Conservation (phyloP, 2,329 filamentous ascomycete species). For the Colletotrichum coccodes region DNA sequence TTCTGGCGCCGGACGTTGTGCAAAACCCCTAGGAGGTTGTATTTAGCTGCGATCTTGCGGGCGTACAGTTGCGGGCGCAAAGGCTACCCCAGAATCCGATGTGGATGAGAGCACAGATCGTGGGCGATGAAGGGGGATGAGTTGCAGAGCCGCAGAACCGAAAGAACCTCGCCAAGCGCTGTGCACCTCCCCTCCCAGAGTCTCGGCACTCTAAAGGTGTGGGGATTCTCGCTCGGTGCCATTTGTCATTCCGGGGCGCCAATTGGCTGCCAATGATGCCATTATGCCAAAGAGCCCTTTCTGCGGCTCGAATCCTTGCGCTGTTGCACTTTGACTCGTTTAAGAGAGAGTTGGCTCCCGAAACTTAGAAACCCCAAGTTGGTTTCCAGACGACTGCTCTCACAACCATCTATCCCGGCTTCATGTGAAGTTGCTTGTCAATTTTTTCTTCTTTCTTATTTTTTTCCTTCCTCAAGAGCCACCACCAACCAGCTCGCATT, state of each 20-base stretch:
- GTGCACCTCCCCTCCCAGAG: not conserved
- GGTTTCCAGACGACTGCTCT: not conserved
- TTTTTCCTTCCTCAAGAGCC: not conserved
- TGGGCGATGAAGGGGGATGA: not conserved
- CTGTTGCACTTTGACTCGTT: constrained; percentile 1
- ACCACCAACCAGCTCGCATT: not conserved
- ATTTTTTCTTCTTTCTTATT: not conserved
- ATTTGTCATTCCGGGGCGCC: constrained; percentile 20
- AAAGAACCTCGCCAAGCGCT: not conserved
- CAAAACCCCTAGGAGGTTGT: not conserved
- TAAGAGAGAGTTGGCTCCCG: not conserved
- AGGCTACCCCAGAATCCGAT: constrained; percentile 22
- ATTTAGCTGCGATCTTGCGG: constrained; percentile 15
- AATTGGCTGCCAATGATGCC: constrained; percentile 28
- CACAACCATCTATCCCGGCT: constrained; percentile 3
- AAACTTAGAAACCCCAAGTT: not conserved
- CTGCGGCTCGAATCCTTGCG: constrained; percentile 13
- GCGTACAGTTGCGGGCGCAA: constrained; percentile 27
- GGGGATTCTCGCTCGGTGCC: constrained; percentile 15
- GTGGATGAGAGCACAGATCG: not conserved
- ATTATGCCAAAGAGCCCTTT: constrained; percentile 1
- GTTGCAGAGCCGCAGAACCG: constrained; percentile 9
- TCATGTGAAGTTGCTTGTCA: not conserved
- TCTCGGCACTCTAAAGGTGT: constrained; percentile 19
- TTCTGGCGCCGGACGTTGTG: not conserved